Conservation (phyloP, 2,329 filamentous ascomycete genomes). For the Tolypocladium endophyticum region DNA sequence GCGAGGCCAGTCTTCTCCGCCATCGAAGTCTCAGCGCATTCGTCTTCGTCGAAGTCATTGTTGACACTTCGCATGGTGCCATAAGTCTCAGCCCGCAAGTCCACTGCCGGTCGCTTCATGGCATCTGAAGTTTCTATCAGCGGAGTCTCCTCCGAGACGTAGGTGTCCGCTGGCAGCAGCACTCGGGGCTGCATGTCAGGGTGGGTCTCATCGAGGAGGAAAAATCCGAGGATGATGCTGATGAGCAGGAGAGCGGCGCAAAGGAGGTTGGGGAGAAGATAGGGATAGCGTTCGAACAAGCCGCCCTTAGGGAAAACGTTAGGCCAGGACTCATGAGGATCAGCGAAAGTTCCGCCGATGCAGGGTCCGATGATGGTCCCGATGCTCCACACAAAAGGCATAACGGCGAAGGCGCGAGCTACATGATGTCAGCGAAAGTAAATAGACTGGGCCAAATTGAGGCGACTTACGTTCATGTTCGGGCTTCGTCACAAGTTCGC, state of each 20-base stretch:
- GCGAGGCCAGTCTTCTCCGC: conserved; percentile 22
- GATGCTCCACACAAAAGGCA: conserved; percentile 91
- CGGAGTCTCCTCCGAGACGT: conserved; percentile 57
- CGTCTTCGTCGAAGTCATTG: conserved; percentile 36
- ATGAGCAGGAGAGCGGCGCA: conserved; percentile 67
- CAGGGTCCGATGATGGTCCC: conserved; percentile 83
- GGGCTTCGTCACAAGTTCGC: conserved; percentile 71
- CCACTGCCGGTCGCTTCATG: conserved; percentile 60
- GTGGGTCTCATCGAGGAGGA: conserved; percentile 81
- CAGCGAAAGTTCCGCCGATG: conserved; percentile 78
- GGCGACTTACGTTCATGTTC: conserved; percentile 70
- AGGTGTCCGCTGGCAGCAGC: conserved; percentile 34
- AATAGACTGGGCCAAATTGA: not conserved
- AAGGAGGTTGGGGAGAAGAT: conserved; percentile 79
- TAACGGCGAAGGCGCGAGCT: conserved; percentile 80
- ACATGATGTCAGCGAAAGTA: conserved; percentile 8
- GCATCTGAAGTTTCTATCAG: conserved; percentile 66
- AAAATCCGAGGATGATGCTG: conserved; percentile 70
- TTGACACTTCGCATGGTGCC: conserved; percentile 50
- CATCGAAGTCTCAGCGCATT: conserved; percentile 13
- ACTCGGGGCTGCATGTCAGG: conserved; percentile 61
- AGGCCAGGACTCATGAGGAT: conserved; percentile 67
- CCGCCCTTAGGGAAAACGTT: conserved; percentile 53
- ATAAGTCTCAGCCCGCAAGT: conserved; percentile 69
- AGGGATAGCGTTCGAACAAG: conserved; percentile 71